These are phyloP conservation scores for Daldinia concentrica DNA, from an alignment of 495 filamentous ascomycete genomes.

Conservation along the genomic window DNA sequence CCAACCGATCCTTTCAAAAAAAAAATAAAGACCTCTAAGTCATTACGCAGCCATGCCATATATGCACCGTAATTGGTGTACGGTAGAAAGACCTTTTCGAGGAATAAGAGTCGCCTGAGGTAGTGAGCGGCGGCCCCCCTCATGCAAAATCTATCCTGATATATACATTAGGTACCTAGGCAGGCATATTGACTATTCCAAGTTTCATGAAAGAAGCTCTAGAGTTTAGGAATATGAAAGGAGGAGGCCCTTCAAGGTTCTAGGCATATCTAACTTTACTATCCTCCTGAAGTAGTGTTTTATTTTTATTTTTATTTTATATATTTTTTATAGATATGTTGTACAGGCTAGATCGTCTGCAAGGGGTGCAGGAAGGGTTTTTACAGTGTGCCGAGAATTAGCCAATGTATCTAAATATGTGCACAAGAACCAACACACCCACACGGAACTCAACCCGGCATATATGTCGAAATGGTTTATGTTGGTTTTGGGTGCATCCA, in stretches of 20 bases:
- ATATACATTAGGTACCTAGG: too few relatives aligned
- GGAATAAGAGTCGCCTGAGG: not conserved
- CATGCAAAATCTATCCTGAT: not conserved
- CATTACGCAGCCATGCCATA: conserved; percentile 1
- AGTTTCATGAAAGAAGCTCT: too few relatives aligned
- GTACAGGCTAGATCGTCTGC: not conserved
- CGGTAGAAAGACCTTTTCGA: not conserved
- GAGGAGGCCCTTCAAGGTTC: too few relatives aligned
- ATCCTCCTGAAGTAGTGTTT: not conserved
- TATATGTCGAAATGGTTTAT: not conserved
- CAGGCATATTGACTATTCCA: too few relatives aligned
- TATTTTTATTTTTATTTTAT: too few relatives aligned
- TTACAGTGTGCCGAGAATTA: not conserved
- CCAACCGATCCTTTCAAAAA: not conserved
- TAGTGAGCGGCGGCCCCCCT: not conserved
- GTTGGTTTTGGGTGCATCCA: not conserved
- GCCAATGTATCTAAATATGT: not conserved
- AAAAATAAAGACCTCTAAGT: not conserved
- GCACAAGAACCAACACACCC: not conserved
- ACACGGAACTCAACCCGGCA: not conserved
- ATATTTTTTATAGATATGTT: too few relatives aligned
- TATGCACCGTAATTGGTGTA: not conserved
- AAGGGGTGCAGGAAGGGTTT: not conserved
- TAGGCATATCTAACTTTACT: not conserved
- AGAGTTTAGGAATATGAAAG: too few relatives aligned